Evolutionary conservation across 768 basidiomycete species (phyloP).

Genomic region (Lactifluus echinatus): DNA sequence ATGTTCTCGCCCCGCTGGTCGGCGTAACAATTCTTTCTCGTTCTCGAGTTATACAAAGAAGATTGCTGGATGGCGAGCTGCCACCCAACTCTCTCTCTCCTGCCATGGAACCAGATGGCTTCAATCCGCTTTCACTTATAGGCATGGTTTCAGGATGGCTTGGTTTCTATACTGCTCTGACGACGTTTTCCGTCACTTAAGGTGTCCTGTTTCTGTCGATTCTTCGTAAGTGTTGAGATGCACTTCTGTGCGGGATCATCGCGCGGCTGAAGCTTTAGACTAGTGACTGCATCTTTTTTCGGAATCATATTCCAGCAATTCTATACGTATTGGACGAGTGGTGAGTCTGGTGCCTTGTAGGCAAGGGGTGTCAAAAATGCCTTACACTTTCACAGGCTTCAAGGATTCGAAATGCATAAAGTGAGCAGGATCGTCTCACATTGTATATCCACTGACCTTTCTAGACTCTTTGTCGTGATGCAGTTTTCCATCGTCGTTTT

Average conservation of each 20-base stretch:
- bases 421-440: background rate
- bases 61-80: too few species aligned
- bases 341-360: background rate
- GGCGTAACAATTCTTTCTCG: too few species aligned
- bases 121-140: background rate
- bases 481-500: background rate
- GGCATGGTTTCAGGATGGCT: background rate
- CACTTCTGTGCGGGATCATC: background rate
- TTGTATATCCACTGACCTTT: background rate
- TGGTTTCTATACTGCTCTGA: background rate
- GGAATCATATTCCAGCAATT: background rate
- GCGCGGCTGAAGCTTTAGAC: background rate
- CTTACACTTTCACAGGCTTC: background rate
- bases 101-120: background rate
- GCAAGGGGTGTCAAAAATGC: too few species aligned
- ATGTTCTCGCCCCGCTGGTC: too few species aligned
- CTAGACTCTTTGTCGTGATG: background rate
- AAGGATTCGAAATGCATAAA: background rate
- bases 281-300: constrained; percentile 1
- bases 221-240: background rate
- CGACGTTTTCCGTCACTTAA: background rate
- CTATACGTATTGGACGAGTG: background rate
- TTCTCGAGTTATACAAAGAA: too few species aligned
- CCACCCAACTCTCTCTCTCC: too few species aligned
- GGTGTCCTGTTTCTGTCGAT: background rate